These are phyloP conservation scores for Metschnikowia koreensis DNA, from an alignment of 805 yeast genomes.

Conservation along the genomic window DNA sequence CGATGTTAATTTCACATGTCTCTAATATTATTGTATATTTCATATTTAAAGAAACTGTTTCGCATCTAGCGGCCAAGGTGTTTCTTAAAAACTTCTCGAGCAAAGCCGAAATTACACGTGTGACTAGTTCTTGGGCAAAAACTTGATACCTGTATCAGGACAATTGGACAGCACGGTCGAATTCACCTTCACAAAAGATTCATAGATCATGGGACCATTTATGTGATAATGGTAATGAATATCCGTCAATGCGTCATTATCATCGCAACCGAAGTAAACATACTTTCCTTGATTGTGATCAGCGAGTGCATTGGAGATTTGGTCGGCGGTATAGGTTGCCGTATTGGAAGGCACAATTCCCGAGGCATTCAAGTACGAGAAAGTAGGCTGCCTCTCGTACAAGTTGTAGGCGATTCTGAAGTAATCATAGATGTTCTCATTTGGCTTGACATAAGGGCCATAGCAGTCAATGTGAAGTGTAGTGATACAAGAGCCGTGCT, in stretches of 20 bases:
- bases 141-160: conserved; percentile 65
- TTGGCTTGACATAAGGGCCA: conserved; percentile 18
- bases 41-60: no score
- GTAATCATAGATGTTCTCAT: conserved; percentile 29
- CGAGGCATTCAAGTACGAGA: conserved; percentile 29
- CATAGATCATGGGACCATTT: conserved; percentile 20
- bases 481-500: conserved; percentile 43
- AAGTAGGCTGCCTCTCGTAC: conserved; percentile 35
- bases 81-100: no score
- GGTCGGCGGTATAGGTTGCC: conserved; percentile 30
- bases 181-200: conserved; percentile 54
- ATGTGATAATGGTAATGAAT: conserved; percentile 26
- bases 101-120: no score
- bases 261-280: conserved; percentile 36
- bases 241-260: conserved; percentile 19
- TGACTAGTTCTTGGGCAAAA: conserved; percentile 62
- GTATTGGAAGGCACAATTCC: conserved; percentile 38
- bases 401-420: conserved; percentile 30
- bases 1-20: no score
- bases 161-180: conserved; percentile 58
- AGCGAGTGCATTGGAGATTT: conserved; percentile 33
- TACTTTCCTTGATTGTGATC: conserved; percentile 28
- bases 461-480: conserved; percentile 38
- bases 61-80: no score
- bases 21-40: no score